These are phyloP conservation scores for Alternaria novae-zelandiae DNA, from an alignment of 2,329 filamentous ascomycete genomes.

Conservation along the genomic window DNA sequence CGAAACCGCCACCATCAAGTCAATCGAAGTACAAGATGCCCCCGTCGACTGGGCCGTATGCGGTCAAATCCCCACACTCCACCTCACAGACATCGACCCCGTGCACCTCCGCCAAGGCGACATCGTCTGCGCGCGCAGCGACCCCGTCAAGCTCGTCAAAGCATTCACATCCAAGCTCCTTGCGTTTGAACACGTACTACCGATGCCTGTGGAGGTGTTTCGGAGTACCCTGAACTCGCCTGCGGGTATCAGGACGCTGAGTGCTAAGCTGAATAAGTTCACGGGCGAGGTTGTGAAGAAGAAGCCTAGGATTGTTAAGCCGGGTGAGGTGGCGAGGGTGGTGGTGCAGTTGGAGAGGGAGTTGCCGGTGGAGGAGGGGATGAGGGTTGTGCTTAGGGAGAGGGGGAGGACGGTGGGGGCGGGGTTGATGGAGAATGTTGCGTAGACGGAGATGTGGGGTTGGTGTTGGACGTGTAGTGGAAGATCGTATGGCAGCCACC, in stretches of 20 bases:
- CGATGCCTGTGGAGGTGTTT: constrained; percentile 89
- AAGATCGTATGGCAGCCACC: too few species aligned
- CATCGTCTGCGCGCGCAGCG: constrained; percentile 75
- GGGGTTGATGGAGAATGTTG: constrained; percentile 72
- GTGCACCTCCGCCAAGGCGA: constrained; percentile 80
- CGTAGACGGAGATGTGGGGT: constrained; percentile 7
- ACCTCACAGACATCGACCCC: constrained; percentile 83
- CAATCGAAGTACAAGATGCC: constrained; percentile 76
- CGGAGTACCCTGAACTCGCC: constrained; percentile 80
- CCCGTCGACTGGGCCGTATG: constrained; percentile 87
- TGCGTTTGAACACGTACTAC: constrained; percentile 87
- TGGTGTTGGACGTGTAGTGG: too few species aligned
- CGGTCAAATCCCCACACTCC: constrained; percentile 85
- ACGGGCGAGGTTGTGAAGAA: constrained; percentile 80
- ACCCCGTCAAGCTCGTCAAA: constrained; percentile 73
- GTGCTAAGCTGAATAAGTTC: constrained; percentile 78
- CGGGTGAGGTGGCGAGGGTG: constrained; percentile 77
- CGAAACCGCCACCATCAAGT: constrained; percentile 81
- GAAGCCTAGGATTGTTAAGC: constrained; percentile 82
- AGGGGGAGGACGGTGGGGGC: constrained; percentile 86
- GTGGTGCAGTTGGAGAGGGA: constrained; percentile 74
- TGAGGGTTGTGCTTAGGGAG: constrained; percentile 79
- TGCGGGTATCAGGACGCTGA: constrained; percentile 74
- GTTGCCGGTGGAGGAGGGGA: constrained; percentile 80
- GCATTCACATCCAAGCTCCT: constrained; percentile 83